Evolutionary conservation across 345 rosid genomes (phyloP), one percentile per base, ranked within the genome.

Genomic region (Firmiana major): DNA sequence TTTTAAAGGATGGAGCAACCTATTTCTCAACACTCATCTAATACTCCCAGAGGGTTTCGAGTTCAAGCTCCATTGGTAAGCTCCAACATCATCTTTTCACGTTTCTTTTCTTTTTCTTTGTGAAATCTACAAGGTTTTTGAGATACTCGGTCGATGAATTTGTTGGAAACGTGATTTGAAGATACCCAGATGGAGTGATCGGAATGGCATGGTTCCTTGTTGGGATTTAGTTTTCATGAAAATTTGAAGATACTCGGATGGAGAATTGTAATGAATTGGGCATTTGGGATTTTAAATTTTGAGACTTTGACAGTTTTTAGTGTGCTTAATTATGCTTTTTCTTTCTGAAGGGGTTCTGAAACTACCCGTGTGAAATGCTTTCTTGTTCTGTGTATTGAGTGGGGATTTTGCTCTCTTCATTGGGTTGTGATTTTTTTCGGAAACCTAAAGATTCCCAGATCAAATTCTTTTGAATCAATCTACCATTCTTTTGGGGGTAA

Each of bases 21-120:
- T 67, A 79, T 80, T 83, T 83, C 75, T 24, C 89, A 83, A 62
- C 93, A 74, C 77, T 78, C 92, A 15, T 78, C 94, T 22, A 90
- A 79, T 84, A 79, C 86, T 11, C 85, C 83, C 0, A 87, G 91
- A 49, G 91, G 89, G 43, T 85, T 84, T 84, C 87, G 94, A 66
- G 83, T 90, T 83, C 94, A 91, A 83, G 94, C 97, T 84, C 97
- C 97, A 74, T 79, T 93, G 89, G 97, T 93, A 82, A 79, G 79
- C 68, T 78, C 69, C 38, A 17, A 64, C 21, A 9, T 17, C 16
- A 15, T 66, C 59, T 79, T 17, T 4, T 28, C 28, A 26, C 31
- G 11, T 19, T 78, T 46, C 26, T 75, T 22, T 24, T 46, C 3
- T 60, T 22, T 24, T 75, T 58, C 19, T 63, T 77, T 69, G 1